Evolutionary conservation across 257 asterid genomes (phyloP).

Genomic region (Linderniella brevidens): DNA sequence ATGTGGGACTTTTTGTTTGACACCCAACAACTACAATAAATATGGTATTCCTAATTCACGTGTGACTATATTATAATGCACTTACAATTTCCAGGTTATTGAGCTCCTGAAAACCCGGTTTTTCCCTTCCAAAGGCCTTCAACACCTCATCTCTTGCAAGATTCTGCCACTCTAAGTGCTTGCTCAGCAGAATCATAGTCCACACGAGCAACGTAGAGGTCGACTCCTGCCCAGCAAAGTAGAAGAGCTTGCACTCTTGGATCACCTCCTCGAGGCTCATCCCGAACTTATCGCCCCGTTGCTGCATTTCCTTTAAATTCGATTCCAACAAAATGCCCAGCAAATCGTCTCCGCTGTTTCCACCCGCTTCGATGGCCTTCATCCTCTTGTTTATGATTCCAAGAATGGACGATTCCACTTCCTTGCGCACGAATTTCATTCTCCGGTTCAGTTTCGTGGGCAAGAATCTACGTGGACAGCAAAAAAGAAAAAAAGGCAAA

Average conservation of each 20-base stretch:
- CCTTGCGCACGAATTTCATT: conserved; percentile 21
- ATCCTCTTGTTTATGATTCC: conserved; percentile 21
- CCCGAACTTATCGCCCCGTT: conserved; percentile 17
- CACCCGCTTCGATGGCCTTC: conserved; percentile 23
- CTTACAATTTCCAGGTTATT: conserved; percentile 26
- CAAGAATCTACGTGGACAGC: conserved; percentile 20
- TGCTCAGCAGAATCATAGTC: conserved; percentile 41
- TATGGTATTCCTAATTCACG: no score
- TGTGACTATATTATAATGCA: no score
- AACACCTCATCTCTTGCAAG: conserved; percentile 41
- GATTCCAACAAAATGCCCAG: conserved; percentile 25
- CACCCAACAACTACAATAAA: no score
- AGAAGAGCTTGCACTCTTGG: conserved; percentile 47
- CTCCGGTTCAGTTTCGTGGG: conserved; percentile 30
- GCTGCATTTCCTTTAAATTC: conserved; percentile 20
- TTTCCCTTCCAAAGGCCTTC: conserved; percentile 13
- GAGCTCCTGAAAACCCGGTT: conserved; percentile 22
- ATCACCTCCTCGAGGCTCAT: conserved; percentile 32
- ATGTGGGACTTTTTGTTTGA: no score
- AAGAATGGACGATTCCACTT: conserved; percentile 20
- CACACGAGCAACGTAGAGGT: conserved; percentile 31
- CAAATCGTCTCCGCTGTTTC: conserved; percentile 19
- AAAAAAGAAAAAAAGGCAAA: neutral
- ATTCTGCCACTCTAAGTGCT: conserved; percentile 27
- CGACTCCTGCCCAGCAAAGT: conserved; percentile 51